Conservation (phyloP, 768 basidiomycete species). For the Ramaria sp. region DNA sequence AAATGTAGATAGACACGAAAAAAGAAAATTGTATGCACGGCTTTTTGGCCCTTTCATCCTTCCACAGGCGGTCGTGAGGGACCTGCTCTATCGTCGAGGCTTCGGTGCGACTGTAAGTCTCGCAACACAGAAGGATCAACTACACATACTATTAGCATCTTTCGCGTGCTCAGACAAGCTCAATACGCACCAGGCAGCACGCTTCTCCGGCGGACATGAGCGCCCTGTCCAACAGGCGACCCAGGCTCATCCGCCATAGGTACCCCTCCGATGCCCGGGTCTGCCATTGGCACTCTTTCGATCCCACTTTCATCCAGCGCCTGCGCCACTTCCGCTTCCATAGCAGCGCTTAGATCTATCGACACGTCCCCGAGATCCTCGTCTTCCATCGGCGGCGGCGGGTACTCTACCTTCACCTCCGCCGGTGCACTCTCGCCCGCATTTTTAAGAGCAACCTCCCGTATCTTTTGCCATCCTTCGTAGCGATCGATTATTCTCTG, state of each 20-base stretch:
- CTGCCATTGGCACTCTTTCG: conserved; percentile 85
- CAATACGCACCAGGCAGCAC: conserved; percentile 67
- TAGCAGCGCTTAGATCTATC: conserved; percentile 78
- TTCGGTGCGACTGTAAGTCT: conserved; percentile 80
- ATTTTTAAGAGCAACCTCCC: conserved; percentile 65
- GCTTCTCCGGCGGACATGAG: conserved; percentile 91
- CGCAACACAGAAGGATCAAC: conserved; percentile 84
- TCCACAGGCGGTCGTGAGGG: conserved; percentile 1
- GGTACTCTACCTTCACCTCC: conserved; percentile 57
- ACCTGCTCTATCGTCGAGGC: conserved; percentile 51
- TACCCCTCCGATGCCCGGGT: conserved; percentile 75
- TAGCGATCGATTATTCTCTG: conserved; percentile 77
- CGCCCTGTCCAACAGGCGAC: conserved; percentile 43
- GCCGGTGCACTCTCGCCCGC: conserved; percentile 59
- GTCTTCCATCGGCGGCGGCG: conserved; percentile 73
- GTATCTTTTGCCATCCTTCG: conserved; percentile 81
- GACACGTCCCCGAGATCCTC: conserved; percentile 80
- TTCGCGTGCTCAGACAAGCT: background rate
- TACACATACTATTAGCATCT: conserved; percentile 19
- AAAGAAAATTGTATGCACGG: background rate
- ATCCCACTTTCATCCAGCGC: conserved; percentile 74
- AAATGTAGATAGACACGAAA: conserved; percentile 7
- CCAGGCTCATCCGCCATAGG: conserved; percentile 53
- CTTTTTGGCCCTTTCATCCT: background rate
- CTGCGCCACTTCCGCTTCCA: conserved; percentile 54